A percentile compares a stretch with the other conserved stretches of the same genome.
phyloP scores from a whole-genome alignment of 139 green algal species.

The Tetradesmus lagerheimii region DNA sequence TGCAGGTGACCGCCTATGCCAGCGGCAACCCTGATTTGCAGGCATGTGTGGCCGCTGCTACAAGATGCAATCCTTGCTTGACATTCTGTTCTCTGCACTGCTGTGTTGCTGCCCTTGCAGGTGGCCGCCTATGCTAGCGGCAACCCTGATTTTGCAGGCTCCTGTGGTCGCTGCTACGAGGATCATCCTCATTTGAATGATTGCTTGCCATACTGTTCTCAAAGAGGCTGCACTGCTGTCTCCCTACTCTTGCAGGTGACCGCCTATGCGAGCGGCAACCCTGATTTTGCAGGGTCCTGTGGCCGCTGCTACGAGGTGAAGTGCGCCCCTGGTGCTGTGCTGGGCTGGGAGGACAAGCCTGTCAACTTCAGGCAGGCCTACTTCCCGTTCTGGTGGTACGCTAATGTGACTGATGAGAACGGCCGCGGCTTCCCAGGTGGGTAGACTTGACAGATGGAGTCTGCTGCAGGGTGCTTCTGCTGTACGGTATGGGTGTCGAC shows the following conservation, averaged over 20 bases:
- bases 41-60: constrained; percentile 44
- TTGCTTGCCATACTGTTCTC: no score
- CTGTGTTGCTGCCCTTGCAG: background rate
- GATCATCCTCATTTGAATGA: no score
- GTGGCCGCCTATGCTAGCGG: constrained; percentile 11
- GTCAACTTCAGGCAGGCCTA: constrained; percentile 30
- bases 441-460: no score
- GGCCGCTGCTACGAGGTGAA: constrained; percentile 48
- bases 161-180: background rate
- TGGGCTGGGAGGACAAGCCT: constrained; percentile 34
- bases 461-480: no score
- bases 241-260: background rate
- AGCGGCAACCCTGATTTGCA: constrained; percentile 17
- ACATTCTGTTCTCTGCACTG: no score
- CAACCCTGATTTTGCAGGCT: constrained; percentile 30
- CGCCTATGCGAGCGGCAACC: background rate
- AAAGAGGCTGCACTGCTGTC: background rate
- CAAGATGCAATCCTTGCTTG: no score
- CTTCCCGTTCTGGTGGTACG: constrained; percentile 34
- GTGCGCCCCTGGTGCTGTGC: constrained; percentile 18
- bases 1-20: background rate
- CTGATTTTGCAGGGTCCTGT: constrained; percentile 31
- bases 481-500: no score
- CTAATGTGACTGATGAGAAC: constrained; percentile 35
- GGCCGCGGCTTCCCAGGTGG: constrained; percentile 37